These are phyloP conservation scores for Vigna hirtella DNA, from an alignment of 306 rosid genomes.

Conservation along the genomic window DNA sequence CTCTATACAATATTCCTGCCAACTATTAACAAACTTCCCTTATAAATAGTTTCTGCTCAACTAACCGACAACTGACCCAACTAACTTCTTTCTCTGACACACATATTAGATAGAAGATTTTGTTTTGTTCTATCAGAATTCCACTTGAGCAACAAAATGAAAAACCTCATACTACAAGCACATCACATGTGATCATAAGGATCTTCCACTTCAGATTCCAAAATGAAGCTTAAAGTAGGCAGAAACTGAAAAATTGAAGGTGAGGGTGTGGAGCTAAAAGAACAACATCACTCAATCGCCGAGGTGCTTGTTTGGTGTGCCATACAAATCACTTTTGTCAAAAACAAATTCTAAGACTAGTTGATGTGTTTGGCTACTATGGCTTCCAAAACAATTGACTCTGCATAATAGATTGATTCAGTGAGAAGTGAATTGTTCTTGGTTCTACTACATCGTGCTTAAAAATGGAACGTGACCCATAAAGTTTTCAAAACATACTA, in stretches of 20 bases:
- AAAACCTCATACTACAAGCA: not conserved
- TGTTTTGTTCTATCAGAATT: not conserved
- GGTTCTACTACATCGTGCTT: not conserved
- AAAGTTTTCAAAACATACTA: not conserved
- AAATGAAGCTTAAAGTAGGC: conserved; percentile 13
- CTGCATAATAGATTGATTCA: not conserved
- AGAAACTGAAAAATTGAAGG: not conserved
- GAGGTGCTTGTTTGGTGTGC: not conserved
- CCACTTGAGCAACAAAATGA: conserved; percentile 4
- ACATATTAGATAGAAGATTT: too few species aligned
- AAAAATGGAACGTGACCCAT: not conserved
- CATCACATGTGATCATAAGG: not conserved
- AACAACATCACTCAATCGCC: conserved; percentile 2
- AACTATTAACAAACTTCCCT: too few species aligned
- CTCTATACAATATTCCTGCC: too few species aligned
- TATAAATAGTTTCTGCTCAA: too few species aligned
- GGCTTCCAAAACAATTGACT: not conserved
- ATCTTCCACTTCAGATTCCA: not conserved
- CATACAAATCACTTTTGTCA: conserved; percentile 2
- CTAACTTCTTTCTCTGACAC: too few species aligned
- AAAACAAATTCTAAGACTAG: not conserved
- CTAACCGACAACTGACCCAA: too few species aligned
- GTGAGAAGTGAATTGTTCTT: not conserved
- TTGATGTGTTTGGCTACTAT: not conserved
- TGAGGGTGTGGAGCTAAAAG: not conserved